Evolutionary conservation across 2,329 filamentous ascomycete species (phyloP), one percentile per base, ranked within the genome.

Genomic region (Colletotrichum truncatum): DNA sequence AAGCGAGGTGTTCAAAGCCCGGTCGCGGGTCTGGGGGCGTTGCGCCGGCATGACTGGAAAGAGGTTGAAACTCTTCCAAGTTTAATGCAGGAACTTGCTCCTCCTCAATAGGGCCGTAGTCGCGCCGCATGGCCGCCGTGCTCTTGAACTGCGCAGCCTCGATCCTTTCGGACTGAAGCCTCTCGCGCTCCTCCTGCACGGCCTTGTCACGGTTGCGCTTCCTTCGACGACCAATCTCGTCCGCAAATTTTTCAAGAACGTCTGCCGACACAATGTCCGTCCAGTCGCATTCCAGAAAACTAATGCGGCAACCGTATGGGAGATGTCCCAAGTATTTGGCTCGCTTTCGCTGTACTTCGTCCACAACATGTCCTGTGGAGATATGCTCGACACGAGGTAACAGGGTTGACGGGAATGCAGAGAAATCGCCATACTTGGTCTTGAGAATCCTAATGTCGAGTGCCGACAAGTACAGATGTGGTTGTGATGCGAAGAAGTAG

Each of bases 231-330:
- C 93, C 91, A 56, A 96, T 91, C 65, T 97, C 93, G 0, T 83
- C 79, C n/a, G 85, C 82, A 77, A 97, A 98, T 1, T 85, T 85
- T 38, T 89, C 89, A n/a, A 98, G 82, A 4, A 93, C 86, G 53
- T 93, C 90, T 1, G 89, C 84, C 3, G 89, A 85, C 5, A 98
- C 92, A 36, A 96, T 92, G 70, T 97, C 94, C 3, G 93, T 94
- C 94, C 94, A 98, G 76, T 98, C 94, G 73, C 94, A 98, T 78
- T 98, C 94, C 1, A 98, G 78, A 72, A 97, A 97, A 69, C 86
- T 93, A 41, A 98, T 92, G 69, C 97, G 91, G 75, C 94, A 97
- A n/a, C 94, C 94, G 53, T 92, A 89, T 0, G 94, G 94, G 6
- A 98, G 84, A 76, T 98, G 94, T 1, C 89, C 88, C 3, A 98